A percentile compares a stretch with the other conserved stretches of the same genome.
Conservation (phyloP, 1,139 yeast genomes). For the Taphrina wiesneri region DNA sequence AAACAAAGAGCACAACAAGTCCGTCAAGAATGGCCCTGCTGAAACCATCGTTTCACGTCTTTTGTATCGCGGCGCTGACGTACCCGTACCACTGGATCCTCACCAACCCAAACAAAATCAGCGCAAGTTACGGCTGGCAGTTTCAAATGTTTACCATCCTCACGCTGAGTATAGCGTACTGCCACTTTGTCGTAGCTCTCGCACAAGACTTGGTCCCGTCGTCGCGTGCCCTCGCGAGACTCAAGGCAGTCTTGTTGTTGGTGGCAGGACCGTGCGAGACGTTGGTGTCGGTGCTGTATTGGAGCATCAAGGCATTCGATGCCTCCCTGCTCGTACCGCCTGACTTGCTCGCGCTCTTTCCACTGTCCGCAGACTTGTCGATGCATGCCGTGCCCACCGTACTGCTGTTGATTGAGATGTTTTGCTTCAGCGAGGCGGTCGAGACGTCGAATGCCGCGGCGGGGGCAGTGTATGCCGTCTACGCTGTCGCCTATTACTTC, state of each 20-base stretch:
- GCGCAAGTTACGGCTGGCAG: slow-evolving; percentile 18
- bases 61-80: slow-evolving; percentile 16
- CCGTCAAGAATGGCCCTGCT: not conserved
- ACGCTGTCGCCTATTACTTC: slow-evolving; percentile 10
- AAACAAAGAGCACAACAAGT: too few relatives aligned
- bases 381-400: slow-evolving; percentile 31
- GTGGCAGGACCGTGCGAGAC: slow-evolving; percentile 26
- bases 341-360: slow-evolving; percentile 6
- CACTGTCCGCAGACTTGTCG: slow-evolving; percentile 21
- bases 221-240: not conserved
- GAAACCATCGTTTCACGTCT: slow-evolving; percentile 9
- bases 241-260: slow-evolving; percentile 2
- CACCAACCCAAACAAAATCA: slow-evolving; percentile 7
- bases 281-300: slow-evolving; percentile 12
- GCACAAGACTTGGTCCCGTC: not conserved
- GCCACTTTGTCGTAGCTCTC: slow-evolving; percentile 8
- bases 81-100: slow-evolving; percentile 20
- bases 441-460: slow-evolving; percentile 3
- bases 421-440: slow-evolving; percentile 16
- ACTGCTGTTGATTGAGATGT: slow-evolving; percentile 13
- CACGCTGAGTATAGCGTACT: slow-evolving; percentile 20
- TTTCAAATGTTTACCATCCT: slow-evolving; percentile 28
- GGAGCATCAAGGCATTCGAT: slow-evolving; percentile 11
- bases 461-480: slow-evolving; percentile 5
- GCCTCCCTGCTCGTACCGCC: slow-evolving; percentile 8